Evolutionary conservation across 495 filamentous ascomycete species (phyloP), one percentile per base, ranked within the genome.

Genomic region (Penicillium diatomitis): DNA sequence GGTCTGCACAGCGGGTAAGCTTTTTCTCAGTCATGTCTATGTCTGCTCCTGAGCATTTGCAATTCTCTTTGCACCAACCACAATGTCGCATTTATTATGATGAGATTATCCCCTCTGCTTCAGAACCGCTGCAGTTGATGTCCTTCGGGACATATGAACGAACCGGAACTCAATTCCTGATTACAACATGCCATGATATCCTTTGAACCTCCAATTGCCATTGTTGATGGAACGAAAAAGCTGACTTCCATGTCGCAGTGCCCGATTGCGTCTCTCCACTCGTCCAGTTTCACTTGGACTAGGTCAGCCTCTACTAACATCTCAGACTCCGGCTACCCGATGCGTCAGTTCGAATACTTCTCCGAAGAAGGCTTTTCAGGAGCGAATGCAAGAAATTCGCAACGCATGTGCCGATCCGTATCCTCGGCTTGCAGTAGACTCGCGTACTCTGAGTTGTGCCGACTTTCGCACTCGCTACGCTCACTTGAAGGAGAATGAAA

Each of bases 121-220:
- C 72, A 82, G 90, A 95, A 96, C 89, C 90, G 89, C 88, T 95
- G 90, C 90, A 86, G 86, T 82, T 90, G 87, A 92, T 80, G 77
- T 77, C 63, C 56, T 61, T 52, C 40, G 56, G 65, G 59, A 55
- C 58, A 61, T 53, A 62, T 75, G 72, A 75, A 63, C 64, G 54
- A 48, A 66, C 52, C 43, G 64, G 65, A 42, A 67, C 48, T 53
- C 45, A 47, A 55, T 38, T 44, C 51, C 59, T 58, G 55, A 56
- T 41, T 38, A 50, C 49, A 45, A 7, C 5, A 32, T 44, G 41
- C 29, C 49, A 47, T 38, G 44, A 42, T 46, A 48, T 47, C 54
- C 32, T 32, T 46, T 38, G 35, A 47, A 20, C 2, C 2, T 50
- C 48, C 6, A 35, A 5, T 47, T n/a, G 20, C 34, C 38, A 43